phyloP scores from a whole-genome alignment of 2,329 filamentous ascomycete species.

The Aspergillus japonicus region DNA sequence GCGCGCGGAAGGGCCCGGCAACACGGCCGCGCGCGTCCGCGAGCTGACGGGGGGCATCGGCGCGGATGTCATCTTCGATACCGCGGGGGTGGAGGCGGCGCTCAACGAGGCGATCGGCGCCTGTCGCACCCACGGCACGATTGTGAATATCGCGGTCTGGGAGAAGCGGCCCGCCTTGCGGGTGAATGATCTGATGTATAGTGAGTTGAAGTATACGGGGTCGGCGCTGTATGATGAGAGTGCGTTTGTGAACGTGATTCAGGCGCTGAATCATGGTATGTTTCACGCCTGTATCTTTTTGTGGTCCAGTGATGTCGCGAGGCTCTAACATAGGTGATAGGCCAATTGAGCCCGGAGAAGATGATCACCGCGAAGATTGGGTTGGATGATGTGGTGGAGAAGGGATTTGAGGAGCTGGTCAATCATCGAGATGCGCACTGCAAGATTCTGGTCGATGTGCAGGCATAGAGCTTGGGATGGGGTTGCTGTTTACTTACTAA shows the following conservation, averaged over 20 bases:
- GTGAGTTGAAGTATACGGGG: constrained; percentile 54
- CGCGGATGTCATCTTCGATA: constrained; percentile 61
- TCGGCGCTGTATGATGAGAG: constrained; percentile 50
- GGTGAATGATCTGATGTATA: constrained; percentile 55
- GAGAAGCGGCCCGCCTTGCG: constrained; percentile 55
- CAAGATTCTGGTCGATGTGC: constrained; percentile 52
- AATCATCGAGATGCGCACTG: constrained; percentile 62
- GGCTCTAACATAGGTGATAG: constrained; percentile 28
- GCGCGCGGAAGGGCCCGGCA: constrained; percentile 29
- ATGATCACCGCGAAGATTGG: constrained; percentile 63
- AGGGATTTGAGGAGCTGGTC: constrained; percentile 57
- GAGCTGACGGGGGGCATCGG: constrained; percentile 51
- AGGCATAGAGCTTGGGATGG: constrained; percentile 7
- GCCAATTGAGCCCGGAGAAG: constrained; percentile 50
- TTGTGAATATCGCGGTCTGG: constrained; percentile 67
- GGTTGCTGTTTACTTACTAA: neutral
- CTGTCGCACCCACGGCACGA: constrained; percentile 54
- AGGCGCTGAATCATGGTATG: constrained; percentile 41
- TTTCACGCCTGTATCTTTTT: neutral
- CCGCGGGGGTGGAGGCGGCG: constrained; percentile 59
- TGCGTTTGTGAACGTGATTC: constrained; percentile 60
- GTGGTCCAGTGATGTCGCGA: too few species aligned
- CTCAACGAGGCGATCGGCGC: constrained; percentile 48
- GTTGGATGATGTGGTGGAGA: constrained; percentile 56
- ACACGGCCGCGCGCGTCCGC: constrained; percentile 48